Evolutionary conservation across 2,329 filamentous ascomycete species (phyloP), one percentile per base, ranked within the genome.

Genomic region (Pleomassaria siparia): DNA sequence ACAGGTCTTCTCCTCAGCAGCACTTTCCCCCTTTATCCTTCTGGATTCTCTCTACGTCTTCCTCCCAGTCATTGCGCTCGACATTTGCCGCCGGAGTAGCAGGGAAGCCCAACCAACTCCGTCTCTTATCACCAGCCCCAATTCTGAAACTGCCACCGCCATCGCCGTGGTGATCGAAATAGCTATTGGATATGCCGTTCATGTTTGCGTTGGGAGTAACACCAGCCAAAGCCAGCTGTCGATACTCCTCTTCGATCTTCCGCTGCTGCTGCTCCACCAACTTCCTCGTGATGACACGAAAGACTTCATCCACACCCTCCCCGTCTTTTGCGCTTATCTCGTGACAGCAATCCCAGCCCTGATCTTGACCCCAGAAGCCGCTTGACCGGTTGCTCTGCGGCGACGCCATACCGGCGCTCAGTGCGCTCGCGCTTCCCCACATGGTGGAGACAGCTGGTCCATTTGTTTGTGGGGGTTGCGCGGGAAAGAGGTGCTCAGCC

Each of bases 281-380:
- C 73, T 95, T 95, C 62, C 95, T 79, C 8, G 91, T 94, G 37
- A 91, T 87, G 21, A 95, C 89, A 1, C 92, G 82, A 62, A 97
- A 97, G 0, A 99, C 91, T 72, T 97, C 94, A 60, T 97, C 94
- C 15, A 99, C 91, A 15, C 92, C 92, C 76, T 96, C 91, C 47
- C 91, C 91, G 63, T 87, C 91, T 76, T 95, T 92, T 40, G 92
- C 91, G 59, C 86, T 91, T 65, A 99, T 92, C 75, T 99, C 94
- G 71, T 97, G 94, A 70, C 92, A 97, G 54, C 91, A 95, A 64
- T 96, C 91, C 91, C 92, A 97, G 43, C 91, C 91, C 5, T 91
- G 85, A 66, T 96, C 91, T 69, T 94, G 89, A 18, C 87, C 90
- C 91, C 91, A 96, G 72, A 91, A 89, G 1, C 87, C 87, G 29